Evolutionary conservation across 2,329 filamentous ascomycete species (phyloP).

Genomic region (Cladosporium velox): DNA sequence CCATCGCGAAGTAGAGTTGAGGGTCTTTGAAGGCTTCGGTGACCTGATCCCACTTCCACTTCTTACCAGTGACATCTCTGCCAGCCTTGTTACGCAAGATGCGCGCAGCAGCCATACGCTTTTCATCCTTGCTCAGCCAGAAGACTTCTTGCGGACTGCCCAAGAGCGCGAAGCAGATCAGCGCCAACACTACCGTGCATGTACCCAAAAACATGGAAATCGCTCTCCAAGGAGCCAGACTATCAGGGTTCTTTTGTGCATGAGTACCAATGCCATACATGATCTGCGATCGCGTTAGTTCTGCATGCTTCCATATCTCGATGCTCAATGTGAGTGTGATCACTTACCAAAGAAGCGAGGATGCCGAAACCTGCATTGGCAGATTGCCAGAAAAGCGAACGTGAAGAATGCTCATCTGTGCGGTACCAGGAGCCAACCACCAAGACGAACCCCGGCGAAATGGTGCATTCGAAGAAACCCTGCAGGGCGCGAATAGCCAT

Average conservation of each 20-base stretch:
- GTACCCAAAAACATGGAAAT: constrained; percentile 35
- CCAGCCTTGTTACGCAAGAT: constrained; percentile 36
- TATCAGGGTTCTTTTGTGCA: constrained; percentile 28
- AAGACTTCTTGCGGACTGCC: constrained; percentile 35
- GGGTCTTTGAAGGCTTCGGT: constrained; percentile 33
- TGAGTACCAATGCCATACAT: constrained; percentile 35
- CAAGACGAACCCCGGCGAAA: constrained; percentile 40
- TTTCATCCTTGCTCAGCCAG: constrained; percentile 33
- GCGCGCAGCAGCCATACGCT: constrained; percentile 33
- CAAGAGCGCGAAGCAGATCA: constrained; percentile 34
- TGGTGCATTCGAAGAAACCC: constrained; percentile 43
- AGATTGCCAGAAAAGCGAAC: constrained; percentile 41
- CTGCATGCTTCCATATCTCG: neutral
- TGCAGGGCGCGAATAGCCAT: constrained; percentile 41
- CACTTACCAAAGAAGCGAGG: neutral
- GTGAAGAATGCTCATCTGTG: constrained; percentile 39
- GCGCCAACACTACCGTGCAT: constrained; percentile 30
- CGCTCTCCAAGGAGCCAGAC: constrained; percentile 33
- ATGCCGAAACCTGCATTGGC: constrained; percentile 40
- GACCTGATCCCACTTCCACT: constrained; percentile 35
- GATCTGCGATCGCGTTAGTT: neutral
- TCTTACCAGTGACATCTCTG: constrained; percentile 34
- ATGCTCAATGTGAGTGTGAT: neutral
- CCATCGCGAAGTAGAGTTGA: constrained; percentile 33
- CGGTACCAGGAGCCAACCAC: constrained; percentile 41